Evolutionary conservation across 163 green algal genomes (phyloP), one percentile per base, ranked within the genome.

Genomic region (Scenedesmus sp.): DNA sequence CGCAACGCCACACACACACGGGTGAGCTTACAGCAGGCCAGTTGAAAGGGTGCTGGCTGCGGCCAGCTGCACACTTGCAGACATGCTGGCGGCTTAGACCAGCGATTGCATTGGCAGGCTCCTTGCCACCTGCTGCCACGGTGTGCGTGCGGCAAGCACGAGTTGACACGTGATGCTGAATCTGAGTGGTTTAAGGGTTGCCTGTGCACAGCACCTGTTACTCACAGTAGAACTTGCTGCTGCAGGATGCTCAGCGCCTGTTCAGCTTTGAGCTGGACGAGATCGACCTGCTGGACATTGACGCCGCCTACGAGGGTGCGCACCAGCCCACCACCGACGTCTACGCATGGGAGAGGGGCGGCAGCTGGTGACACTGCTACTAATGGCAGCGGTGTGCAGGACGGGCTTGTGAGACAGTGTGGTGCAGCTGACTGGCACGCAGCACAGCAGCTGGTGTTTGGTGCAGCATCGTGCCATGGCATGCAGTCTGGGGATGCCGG

Each of bases 341-440:
- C 66, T 98, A 98, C 89, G 93, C 81, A 0, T 98, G 96, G 96
- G 97, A 98, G 90, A 93, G 97, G 1, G 96, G 96, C 4, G 96
- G 96, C 62, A 59, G 56, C 34, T 92, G 88, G 88, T 92, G 26
- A 46, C 20, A 26, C 4, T 46, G 76, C 8, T 46, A 46, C 34
- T 46, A 46, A 46, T 46, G 34, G 34, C 34, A 46, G 62, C 62
- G 2, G 8, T 12, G 5, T 70, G 62, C 62, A 15, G 10, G 10
- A 10, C 10, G 59, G 59, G 59, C 59, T 64, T 64, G 59, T 64
- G 59, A 15, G 10, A 64, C 59, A 70, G 62, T 46, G 62, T 15
- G 2, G 18, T 18, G 62, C 62, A 18, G 62, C 34, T 70, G 5
- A 70, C 8, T 70, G 59, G 59, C 59, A 46, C 34, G 34, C 34